phyloP scores from a whole-genome alignment of 1,139 yeast species.

The Lodderomyces margitis region DNA sequence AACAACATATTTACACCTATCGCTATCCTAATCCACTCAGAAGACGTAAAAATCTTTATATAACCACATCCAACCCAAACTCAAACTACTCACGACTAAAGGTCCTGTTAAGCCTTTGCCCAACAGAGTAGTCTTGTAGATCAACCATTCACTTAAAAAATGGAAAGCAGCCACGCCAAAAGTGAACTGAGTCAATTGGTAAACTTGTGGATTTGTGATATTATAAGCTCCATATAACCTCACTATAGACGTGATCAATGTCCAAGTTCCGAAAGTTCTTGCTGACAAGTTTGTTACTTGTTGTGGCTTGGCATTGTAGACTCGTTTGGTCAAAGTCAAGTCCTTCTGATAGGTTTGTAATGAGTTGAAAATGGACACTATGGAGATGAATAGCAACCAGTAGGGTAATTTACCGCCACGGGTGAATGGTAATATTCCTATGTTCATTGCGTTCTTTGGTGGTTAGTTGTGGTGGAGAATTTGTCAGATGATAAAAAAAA shows the following conservation, averaged over 20 bases:
- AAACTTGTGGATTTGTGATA: constrained; percentile 63
- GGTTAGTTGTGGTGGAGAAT: background rate
- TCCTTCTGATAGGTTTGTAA: constrained; percentile 63
- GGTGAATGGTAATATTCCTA: constrained; percentile 24
- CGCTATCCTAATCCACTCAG: background rate
- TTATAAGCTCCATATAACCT: constrained; percentile 87
- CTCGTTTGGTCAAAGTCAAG: constrained; percentile 69
- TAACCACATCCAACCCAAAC: constrained; percentile 58
- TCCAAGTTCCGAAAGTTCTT: constrained; percentile 98
- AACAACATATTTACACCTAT: background rate
- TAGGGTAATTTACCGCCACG: constrained; percentile 43
- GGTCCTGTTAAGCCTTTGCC: constrained; percentile 94
- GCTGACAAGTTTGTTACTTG: constrained; percentile 76
- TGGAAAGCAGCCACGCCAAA: constrained; percentile 82
- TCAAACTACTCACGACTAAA: constrained; percentile 57
- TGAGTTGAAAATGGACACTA: constrained; percentile 88
- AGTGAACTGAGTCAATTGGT: constrained; percentile 78
- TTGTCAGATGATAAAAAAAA: constrained; percentile 18
- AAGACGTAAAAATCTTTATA: constrained; percentile 51
- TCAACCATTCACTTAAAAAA: constrained; percentile 79
- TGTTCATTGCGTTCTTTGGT: too few species aligned
- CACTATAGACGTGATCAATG: constrained; percentile 78
- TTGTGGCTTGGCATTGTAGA: constrained; percentile 50
- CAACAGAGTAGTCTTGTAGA: constrained; percentile 72
- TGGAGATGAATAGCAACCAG: constrained; percentile 63